Base-by-base conservation (phyloP, 345 rosid genomes). In the Camelina neglecta region DNA sequence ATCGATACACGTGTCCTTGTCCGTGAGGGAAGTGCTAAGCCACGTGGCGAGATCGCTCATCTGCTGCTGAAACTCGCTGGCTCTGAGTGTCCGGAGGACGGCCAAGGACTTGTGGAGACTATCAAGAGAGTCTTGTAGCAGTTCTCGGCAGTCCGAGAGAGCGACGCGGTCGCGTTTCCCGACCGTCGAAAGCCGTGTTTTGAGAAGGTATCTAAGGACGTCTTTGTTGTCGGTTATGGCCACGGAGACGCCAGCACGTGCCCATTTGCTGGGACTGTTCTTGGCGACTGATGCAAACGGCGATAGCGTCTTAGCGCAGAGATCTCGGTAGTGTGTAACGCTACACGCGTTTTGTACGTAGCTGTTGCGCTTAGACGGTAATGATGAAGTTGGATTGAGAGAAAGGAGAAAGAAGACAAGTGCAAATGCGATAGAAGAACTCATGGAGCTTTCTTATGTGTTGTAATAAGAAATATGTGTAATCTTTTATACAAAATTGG, bases 231-330 rank as follows among this genome's bases (percentile, higher is more conserved):
- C 91, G 0, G 79, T 55, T 39, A 90, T 63, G 0, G 93, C 83
- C 11, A 95, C 97, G 2, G 97, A 88, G 13, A 92, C 96, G 20
- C 92, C 96, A 0, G 89, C 97, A 26, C 97, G 81, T 1, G 99
- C 92, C 97, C 97, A 95, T 75, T 13, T 85, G 83, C 85, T 84
- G 0, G 92, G 91, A 73, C 88, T 92, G 41, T 60, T 83, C 76
- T 77, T 83, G 11, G 97, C 97, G 0, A 45, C 33, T 45, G 54
- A 75, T 9, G 97, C 87, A 80, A 90, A 92, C 7, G 91, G 82
- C 4, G 90, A 63, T 0, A 95, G 82, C 16, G 97, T 82, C 44
- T 36, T 78, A 64, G 90, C 55, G 75, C 98, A 92, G 10, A 94
- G 76, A 49, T 82, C 61, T 7, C 71, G 88, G 75, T 92, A 94